These are phyloP conservation scores for Decorospora gaudefroyi DNA, from an alignment of 2,329 filamentous ascomycete genomes.

Conservation along the genomic window DNA sequence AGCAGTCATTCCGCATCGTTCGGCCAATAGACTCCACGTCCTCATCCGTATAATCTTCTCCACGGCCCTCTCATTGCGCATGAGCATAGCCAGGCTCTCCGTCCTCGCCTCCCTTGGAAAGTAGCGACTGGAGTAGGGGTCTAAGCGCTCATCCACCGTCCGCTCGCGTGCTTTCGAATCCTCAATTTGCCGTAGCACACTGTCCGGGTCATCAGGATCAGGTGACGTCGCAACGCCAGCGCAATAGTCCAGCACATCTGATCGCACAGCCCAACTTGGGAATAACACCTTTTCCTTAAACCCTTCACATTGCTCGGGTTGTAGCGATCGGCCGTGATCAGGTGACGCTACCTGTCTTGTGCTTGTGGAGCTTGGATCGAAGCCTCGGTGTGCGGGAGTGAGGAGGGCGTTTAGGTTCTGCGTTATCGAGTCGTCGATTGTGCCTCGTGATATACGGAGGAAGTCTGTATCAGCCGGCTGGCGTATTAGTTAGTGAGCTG, in stretches of 20 bases:
- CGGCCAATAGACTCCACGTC: conserved; percentile 78
- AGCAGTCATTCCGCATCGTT: conserved; percentile 68
- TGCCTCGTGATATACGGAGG: conserved; percentile 78
- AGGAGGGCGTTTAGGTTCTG: conserved; percentile 90
- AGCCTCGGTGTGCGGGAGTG: conserved; percentile 71
- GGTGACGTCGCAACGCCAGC: conserved; percentile 82
- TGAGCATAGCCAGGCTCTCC: conserved; percentile 72
- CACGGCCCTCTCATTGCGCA: conserved; percentile 75
- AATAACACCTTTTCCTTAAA: conserved; percentile 84
- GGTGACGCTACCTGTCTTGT: conserved; percentile 60
- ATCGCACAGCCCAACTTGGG: conserved; percentile 82
- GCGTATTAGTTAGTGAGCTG: conserved; percentile 44
- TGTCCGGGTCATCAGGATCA: conserved; percentile 84
- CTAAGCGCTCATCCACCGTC: conserved; percentile 82
- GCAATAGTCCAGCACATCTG: conserved; percentile 87
- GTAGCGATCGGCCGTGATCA: conserved; percentile 57
- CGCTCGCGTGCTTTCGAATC: conserved; percentile 70
- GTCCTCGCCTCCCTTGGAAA: conserved; percentile 80
- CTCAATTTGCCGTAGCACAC: conserved; percentile 70
- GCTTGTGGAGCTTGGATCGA: conserved; percentile 79
- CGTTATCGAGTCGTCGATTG: conserved; percentile 90
- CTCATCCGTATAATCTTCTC: conserved; percentile 78
- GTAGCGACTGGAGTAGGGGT: conserved; percentile 87
- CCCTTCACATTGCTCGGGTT: conserved; percentile 63
- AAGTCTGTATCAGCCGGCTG: conserved; percentile 67